Percentiles rank a stretch among this genome's conserved stretches.
phyloP scores from a whole-genome alignment of 2,329 filamentous ascomycete species.

The Monilinia fructicola region DNA sequence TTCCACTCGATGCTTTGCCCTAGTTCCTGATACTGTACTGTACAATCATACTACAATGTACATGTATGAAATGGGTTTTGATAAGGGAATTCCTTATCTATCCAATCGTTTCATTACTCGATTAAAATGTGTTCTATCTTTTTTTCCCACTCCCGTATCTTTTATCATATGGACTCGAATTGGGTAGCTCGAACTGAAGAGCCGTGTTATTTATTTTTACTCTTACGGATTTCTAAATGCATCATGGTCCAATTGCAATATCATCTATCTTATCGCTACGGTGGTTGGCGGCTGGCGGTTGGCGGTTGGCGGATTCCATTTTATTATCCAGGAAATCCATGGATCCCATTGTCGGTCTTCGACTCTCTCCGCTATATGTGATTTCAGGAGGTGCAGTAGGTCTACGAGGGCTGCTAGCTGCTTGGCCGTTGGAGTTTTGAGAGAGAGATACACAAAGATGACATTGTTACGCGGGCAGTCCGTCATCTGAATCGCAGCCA shows the following conservation, averaged over 20 bases:
- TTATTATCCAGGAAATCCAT: background rate
- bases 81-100: slow-evolving; percentile 15
- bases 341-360: background rate
- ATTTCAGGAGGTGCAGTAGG: background rate
- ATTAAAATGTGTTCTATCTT: background rate
- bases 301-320: slow-evolving; percentile 1
- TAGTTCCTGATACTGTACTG: too few species aligned
- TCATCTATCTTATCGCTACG: slow-evolving; percentile 1
- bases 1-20: background rate
- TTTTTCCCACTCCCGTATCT: background rate
- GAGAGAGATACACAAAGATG: background rate
- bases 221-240: background rate
- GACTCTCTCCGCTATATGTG: background rate
- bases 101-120: slow-evolving; percentile 16
- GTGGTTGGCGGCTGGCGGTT: background rate
- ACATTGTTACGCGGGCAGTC: background rate
- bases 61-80: background rate
- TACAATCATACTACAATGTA: too few species aligned
- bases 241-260: background rate
- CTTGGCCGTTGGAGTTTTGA: too few species aligned
- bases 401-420: background rate
- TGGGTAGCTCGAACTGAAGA: too few species aligned
- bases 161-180: background rate
- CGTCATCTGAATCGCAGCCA: background rate
- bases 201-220: too few species aligned